phyloP scores from a whole-genome alignment of 208 protist genomes.

The Acanthamoeba castellanii region DNA sequence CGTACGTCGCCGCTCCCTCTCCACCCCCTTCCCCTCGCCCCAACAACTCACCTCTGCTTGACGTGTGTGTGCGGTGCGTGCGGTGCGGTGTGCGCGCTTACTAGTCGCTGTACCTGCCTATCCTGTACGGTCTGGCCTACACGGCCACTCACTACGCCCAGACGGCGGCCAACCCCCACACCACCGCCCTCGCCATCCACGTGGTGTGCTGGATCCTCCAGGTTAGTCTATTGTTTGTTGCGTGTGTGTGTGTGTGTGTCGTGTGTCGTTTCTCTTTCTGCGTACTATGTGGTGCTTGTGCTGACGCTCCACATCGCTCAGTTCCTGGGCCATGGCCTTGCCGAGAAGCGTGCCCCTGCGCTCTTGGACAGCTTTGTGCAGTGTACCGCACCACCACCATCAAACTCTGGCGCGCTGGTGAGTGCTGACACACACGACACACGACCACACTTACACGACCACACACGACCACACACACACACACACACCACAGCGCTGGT shows the following conservation, averaged over 20 bases:
- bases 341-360: slow-evolving; percentile 86
- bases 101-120: slow-evolving; percentile 28
- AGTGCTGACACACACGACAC: not conserved
- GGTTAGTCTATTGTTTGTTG: not conserved
- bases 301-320: slow-evolving; percentile 75
- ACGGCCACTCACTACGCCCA: not conserved
- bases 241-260: no score
- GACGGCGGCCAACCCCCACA: not conserved
- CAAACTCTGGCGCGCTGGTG: slow-evolving; percentile 82
- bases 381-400: slow-evolving; percentile 89
- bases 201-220: slow-evolving; percentile 70
- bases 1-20: not conserved
- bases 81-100: no score
- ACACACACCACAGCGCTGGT: slow-evolving; percentile 9
- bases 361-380: slow-evolving; percentile 91
- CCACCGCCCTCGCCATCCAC: slow-evolving; percentile 33
- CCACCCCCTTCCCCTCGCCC: not conserved
- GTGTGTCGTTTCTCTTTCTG: no score
- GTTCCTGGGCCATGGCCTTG: slow-evolving; percentile 88
- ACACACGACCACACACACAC: no score
- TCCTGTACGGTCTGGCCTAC: slow-evolving; percentile 46
- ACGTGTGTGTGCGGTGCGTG: no score
- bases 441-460: not conserved
- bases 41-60: not conserved
- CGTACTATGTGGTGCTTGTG: not conserved